Base-by-base conservation (phyloP, 352 stramenopile species). In the Globisporangium polare region DNA sequence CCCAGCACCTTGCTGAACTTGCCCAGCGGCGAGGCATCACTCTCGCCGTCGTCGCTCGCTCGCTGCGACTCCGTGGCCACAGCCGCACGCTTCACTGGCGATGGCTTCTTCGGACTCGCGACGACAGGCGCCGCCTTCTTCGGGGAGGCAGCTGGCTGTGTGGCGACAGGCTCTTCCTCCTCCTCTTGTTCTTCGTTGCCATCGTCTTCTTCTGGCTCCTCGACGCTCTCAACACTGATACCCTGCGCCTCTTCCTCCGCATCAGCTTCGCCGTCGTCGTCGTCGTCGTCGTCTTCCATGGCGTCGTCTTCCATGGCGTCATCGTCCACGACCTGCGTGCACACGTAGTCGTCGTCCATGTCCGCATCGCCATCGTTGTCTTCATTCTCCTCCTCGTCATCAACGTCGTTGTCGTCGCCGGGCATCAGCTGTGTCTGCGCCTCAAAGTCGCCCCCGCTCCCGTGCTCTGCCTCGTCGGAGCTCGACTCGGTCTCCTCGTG, bases 1-100 rank as follows among this genome's bases (percentile, higher is more conserved):
- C 54, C 72, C 20, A 92, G 86, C 15, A 76, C 67, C 22, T 60
- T 71, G 2, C 64, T 69, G 29, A 92, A 89, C 52, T 77, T 77
- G 41, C 56, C 70, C 42, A 69, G 65, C 9, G 76, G 49, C 2
- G 64, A 67, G 7, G 72, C 53, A 9, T 68, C 52, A 18, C 39
- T 54, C 29, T 47, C 49, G 29, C 0, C 29, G 10, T 42, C 18
- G 2, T 63, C 33, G 22, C 17, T 66, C 53, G 24, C 58, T 31
- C 18, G 8, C 47, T 24, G 24, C 22, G 26, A 17, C 31, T 49
- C 26, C 5, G 35, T 43, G 37, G 8, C 33, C 0, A 24, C 18
- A 37, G 46, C 2, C 26, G n/a, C 31, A 13, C 5, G 7, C 15
- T 41, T 61, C 41, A 33, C 37, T n/a, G 35, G 5, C 39, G 39